Evolutionary conservation across 2,329 filamentous ascomycete species (phyloP).

Genomic region (Dryadomyces quercivorus): DNA sequence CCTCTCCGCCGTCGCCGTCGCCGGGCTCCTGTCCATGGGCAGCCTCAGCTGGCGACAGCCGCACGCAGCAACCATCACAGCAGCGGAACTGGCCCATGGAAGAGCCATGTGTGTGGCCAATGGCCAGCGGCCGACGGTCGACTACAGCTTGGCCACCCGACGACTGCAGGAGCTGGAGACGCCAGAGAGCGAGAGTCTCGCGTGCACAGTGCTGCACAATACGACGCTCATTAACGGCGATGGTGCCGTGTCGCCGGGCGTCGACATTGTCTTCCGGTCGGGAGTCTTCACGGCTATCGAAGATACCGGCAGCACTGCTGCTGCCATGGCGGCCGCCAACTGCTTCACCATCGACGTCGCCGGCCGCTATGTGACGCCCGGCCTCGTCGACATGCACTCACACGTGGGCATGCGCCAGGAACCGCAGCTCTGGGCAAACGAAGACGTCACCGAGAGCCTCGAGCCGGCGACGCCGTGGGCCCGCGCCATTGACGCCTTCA

Average conservation of each 20-base stretch:
- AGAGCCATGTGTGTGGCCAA: neutral
- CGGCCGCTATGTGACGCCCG: constrained; percentile 28
- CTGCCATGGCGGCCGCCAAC: no score
- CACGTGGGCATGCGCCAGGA: constrained; percentile 22
- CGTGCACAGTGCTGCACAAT: neutral
- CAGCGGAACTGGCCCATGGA: neutral
- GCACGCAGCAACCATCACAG: neutral
- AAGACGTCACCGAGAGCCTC: constrained; percentile 26
- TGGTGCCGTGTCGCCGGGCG: neutral
- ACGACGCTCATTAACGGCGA: constrained; percentile 3
- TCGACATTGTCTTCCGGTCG: neutral
- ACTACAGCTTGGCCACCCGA: neutral
- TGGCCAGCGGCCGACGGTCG: neutral
- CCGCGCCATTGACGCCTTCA: constrained; percentile 26
- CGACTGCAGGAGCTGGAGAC: neutral
- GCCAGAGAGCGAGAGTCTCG: neutral
- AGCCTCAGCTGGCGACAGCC: neutral
- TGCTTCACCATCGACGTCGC: constrained; percentile 15
- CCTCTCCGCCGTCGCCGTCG: neutral
- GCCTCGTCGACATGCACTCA: constrained; percentile 33
- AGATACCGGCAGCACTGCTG: neutral
- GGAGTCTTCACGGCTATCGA: neutral
- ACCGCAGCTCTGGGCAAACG: constrained; percentile 19
- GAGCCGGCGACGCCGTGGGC: constrained; percentile 26
- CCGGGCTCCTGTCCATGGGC: neutral